Conservation (phyloP, 257 asterid genomes). For the Rubia yunnanensis region DNA sequence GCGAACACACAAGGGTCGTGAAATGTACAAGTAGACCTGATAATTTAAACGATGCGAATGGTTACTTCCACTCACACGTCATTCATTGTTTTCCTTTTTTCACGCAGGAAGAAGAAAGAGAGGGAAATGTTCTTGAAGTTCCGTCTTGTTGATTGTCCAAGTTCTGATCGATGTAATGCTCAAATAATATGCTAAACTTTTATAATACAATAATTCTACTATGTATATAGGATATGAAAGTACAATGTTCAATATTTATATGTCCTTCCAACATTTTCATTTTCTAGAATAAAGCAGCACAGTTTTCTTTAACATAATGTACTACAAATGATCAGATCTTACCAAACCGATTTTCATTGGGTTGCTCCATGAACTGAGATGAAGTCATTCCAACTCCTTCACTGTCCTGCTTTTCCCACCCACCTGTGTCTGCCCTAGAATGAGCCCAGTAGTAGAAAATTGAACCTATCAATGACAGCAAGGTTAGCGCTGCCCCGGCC, state of each 20-base stretch:
- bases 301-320: background rate
- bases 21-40: no score
- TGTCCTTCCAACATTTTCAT: background rate
- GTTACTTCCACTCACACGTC: no score
- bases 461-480: constrained; percentile 54
- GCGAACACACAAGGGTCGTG: no score
- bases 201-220: background rate
- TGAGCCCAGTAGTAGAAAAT: constrained; percentile 70
- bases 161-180: background rate
- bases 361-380: constrained; percentile 30
- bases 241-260: background rate
- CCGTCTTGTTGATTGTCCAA: background rate
- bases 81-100: no score
- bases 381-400: constrained; percentile 79
- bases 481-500: constrained; percentile 74
- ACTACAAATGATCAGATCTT: constrained; percentile 14
- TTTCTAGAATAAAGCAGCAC: background rate
- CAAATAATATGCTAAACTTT: background rate
- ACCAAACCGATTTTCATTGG: constrained; percentile 29
- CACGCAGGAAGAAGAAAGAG: no score
- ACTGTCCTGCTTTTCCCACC: constrained; percentile 78
- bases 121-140: no score
- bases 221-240: background rate
- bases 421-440: constrained; percentile 78
- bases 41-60: no score